These are phyloP conservation scores for Diospyros kaki DNA, from an alignment of 148 eudicot species.

Conservation along the genomic window DNA sequence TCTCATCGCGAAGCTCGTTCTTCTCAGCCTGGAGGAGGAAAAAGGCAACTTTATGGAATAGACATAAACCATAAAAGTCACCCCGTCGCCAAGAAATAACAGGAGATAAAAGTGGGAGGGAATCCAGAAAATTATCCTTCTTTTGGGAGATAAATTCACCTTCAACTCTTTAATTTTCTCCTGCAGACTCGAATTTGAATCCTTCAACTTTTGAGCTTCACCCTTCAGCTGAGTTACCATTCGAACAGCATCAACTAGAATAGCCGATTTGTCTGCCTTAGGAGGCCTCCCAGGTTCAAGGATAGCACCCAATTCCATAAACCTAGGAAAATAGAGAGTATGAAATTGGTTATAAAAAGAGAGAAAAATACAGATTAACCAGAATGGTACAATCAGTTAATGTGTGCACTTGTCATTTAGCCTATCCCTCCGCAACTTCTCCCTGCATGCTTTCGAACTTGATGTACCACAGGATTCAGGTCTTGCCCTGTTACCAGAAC, in stretches of 20 bases:
- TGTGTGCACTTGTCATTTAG: slow-evolving; percentile 66
- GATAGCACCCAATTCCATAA: slow-evolving; percentile 59
- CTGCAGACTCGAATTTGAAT: slow-evolving; percentile 53
- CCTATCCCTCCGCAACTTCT: slow-evolving; percentile 72
- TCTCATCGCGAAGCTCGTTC: slow-evolving; percentile 72
- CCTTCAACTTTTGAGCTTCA: slow-evolving; percentile 66
- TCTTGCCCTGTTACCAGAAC: slow-evolving; percentile 49
- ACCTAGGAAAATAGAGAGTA: slow-evolving; percentile 31
- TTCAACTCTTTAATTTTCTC: slow-evolving; percentile 72
- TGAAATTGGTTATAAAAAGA: background rate
- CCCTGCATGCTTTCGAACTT: slow-evolving; percentile 80
- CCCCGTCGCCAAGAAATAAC: background rate
- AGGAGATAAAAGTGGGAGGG: background rate
- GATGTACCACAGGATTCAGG: slow-evolving; percentile 66
- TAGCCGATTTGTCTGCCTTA: slow-evolving; percentile 69
- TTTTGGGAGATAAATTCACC: slow-evolving; percentile 23
- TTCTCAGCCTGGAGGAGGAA: slow-evolving; percentile 48
- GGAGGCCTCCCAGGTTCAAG: slow-evolving; percentile 68
- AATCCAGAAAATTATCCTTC: background rate
- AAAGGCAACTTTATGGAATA: background rate
- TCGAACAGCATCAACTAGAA: slow-evolving; percentile 61
- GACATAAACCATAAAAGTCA: background rate
- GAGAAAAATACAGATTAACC: background rate
- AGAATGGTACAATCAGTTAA: background rate
- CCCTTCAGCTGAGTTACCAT: slow-evolving; percentile 60